Evolutionary conservation across 2,329 filamentous ascomycete species (phyloP), one percentile per base, ranked within the genome.

Genomic region (Madurella mycetomatis): DNA sequence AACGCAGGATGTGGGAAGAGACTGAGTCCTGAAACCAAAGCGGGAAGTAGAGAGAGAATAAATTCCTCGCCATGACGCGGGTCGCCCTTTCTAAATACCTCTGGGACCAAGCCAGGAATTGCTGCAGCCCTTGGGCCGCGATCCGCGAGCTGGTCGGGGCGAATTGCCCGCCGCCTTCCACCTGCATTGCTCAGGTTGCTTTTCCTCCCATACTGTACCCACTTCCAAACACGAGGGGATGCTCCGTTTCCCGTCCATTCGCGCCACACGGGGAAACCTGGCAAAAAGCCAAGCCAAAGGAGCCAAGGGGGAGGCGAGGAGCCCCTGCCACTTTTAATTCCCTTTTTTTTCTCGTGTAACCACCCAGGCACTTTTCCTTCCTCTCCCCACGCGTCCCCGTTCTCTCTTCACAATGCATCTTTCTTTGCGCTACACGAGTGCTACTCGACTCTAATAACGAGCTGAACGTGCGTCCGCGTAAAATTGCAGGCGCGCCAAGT

Each of bases 191-290:
- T 39, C 42, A 39, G 15, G 16, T 16, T 40, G 17, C 44, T n/a
- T 32, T 46, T n/a, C 31, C 31, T 47, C 15, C 49, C 46, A 37
- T 46, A 12, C 18, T 41, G 43, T 51, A 32, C 18, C 51, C 51
- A 51, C 48, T 25, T 39, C 17, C 19, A 50, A 55, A 60, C 50
- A 54, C 55, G 55, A 58, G 53, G 41, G 44, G 32, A 50, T 44
- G 41, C 45, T 44, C 39, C 47, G 40, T 19, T 39, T 32, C 25
- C 40, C 16, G 9, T 46, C 49, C 39, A n/a, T 47, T 41, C 40
- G 49, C 49, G 47, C 34, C 42, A 42, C 51, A 44, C 54, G 41
- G 40, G 2, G 49, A 41, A 53, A 52, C 50, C 51, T 43, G 51
- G 47, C 53, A 53, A 37, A 25, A 16, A 15, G 42, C 34, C 25